Evolutionary conservation across 148 eudicot genomes (phyloP), one percentile per base, ranked within the genome.

Genomic region (Limonium bicolor): DNA sequence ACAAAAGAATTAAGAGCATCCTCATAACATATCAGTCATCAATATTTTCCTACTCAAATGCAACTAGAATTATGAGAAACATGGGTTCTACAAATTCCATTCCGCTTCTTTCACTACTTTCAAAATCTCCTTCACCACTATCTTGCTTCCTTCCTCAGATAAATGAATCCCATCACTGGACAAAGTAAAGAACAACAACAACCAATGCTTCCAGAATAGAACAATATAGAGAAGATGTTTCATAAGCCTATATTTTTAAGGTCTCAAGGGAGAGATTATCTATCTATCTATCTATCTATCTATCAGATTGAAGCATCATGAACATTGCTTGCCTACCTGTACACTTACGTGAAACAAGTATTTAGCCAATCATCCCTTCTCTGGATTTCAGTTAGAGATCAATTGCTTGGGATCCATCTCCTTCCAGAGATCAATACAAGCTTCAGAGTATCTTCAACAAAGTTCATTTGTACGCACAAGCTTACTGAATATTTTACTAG

Each of bases 141-240:
- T 63, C 32, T 74, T 69, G 62, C 94, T 82, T 29, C 94, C 96
- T 43, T 73, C 90, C 0, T 61, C 82, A 6, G 96, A 58, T 30
- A 87, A 65, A 65, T 87, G 96, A 61, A 87, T 53, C 46, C 96
- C 96, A 36, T 87, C 96, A 53, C 96, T 87, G 73, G 2, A 46
- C n/a, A 45, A 4, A 33, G 14, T 18, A 24, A 17, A 46, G 46
- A n/a, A 1, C 51, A 46, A 30, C n/a, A n/a, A n/a, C n/a, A n/a
- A n/a, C n/a, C n/a, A n/a, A n/a, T n/a, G n/a, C n/a, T n/a, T n/a
- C n/a, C n/a, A n/a, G n/a, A n/a, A n/a, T n/a, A n/a, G n/a, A n/a
- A n/a, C n/a, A n/a, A n/a, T n/a, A n/a, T n/a, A n/a, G n/a, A n/a
- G n/a, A n/a, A n/a, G n/a, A n/a, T n/a, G n/a, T n/a, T n/a, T n/a